Conservation (phyloP, 768 basidiomycete species). For the Trametes cingulata region DNA sequence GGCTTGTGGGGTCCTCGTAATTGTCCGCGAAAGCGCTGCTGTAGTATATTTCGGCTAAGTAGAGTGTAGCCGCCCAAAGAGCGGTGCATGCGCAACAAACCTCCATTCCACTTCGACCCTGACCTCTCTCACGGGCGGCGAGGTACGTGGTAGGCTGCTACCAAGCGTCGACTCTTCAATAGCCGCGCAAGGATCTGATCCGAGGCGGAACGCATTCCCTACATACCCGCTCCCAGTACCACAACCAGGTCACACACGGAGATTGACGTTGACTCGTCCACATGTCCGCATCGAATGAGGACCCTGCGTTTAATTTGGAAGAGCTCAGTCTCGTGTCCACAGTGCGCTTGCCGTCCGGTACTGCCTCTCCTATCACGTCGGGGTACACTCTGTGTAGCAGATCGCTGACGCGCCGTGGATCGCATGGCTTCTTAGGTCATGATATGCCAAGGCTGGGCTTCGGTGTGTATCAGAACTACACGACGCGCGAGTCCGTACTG, state of each 20-base stretch:
- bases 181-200: neutral
- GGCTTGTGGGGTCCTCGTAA: too few species aligned
- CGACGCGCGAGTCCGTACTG: constrained; percentile 52
- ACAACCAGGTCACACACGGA: neutral
- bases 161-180: too few species aligned
- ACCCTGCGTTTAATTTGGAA: too few species aligned
- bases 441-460: constrained; percentile 69
- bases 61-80: too few species aligned
- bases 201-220: neutral
- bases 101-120: too few species aligned
- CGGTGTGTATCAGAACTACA: constrained; percentile 70
- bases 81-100: too few species aligned
- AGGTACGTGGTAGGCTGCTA: too few species aligned
- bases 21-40: too few species aligned
- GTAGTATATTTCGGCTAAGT: too few species aligned
- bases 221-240: neutral
- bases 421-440: constrained; percentile 34
- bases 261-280: too few species aligned
- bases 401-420: neutral
- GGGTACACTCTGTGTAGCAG: neutral
- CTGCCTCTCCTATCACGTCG: neutral
- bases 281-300: neutral
- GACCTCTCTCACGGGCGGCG: too few species aligned
- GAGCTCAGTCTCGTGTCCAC: constrained; percentile 5
- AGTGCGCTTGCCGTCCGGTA: constrained; percentile 31